phyloP scores from a whole-genome alignment of 1,139 yeast species.

The Blastobotrys arbuscula region DNA sequence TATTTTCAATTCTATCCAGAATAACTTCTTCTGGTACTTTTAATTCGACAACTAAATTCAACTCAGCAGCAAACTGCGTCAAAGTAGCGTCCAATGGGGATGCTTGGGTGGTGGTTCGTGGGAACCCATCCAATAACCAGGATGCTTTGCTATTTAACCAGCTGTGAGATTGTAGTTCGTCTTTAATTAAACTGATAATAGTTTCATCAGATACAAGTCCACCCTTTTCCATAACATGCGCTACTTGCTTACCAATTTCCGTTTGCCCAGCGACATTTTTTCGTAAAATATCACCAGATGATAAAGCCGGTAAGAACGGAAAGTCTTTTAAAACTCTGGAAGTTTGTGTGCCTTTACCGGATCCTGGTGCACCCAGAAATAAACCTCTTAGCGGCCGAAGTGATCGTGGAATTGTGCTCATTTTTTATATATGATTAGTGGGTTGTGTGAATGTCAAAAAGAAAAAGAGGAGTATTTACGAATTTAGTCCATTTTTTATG shows the following conservation, averaged over 20 bases:
- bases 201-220: conserved; percentile 64
- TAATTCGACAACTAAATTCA: conserved; percentile 75
- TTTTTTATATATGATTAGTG: no score
- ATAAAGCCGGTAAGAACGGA: conserved; percentile 48
- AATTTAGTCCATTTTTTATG: no score
- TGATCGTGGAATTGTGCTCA: conserved; percentile 3
- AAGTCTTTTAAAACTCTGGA: conserved; percentile 52
- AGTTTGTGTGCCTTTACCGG: conserved; percentile 92
- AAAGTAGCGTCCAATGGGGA: conserved; percentile 48
- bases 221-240: conserved; percentile 54
- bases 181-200: conserved; percentile 55
- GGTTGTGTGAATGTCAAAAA: background rate
- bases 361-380: conserved; percentile 87
- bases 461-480: background rate
- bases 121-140: conserved; percentile 90
- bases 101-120: conserved; percentile 76
- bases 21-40: conserved; percentile 79
- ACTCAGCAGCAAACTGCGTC: conserved; percentile 34
- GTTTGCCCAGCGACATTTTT: conserved; percentile 55
- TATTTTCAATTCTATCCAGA: conserved; percentile 69
- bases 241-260: conserved; percentile 53
- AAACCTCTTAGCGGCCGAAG: conserved; percentile 56
- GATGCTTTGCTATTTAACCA: conserved; percentile 47
- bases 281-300: conserved; percentile 82
- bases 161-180: conserved; percentile 41